Evolutionary conservation across 2,329 filamentous ascomycete genomes (phyloP).

Genomic region (Colletotrichum gloeosporioides): DNA sequence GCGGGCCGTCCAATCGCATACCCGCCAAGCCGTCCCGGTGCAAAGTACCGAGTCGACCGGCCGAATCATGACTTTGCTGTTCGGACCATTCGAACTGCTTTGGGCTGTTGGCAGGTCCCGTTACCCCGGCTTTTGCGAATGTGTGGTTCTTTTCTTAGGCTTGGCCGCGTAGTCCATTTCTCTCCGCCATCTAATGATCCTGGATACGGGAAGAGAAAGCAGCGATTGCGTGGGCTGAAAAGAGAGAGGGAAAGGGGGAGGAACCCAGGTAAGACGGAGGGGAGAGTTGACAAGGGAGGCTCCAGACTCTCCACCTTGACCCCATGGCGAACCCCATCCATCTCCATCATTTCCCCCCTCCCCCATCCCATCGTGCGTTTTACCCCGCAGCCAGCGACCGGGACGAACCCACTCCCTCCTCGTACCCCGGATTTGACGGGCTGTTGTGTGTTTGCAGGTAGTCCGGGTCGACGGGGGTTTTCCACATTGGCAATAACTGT

Average conservation of each 20-base stretch:
- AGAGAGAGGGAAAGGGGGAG: background rate
- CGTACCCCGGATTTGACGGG: conserved; percentile 9
- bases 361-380: background rate
- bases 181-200: background rate
- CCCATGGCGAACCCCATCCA: background rate
- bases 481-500: background rate
- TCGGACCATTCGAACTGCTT: background rate
- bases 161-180: background rate
- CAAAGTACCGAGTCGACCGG: conserved; percentile 12
- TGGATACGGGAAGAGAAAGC: background rate
- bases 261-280: background rate
- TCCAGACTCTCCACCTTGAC: background rate
- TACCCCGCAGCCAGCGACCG: conserved; percentile 13
- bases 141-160: background rate
- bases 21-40: conserved; percentile 16
- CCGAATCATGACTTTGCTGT: background rate
- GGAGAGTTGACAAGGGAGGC: background rate
- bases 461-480: background rate
- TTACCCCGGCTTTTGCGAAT: conserved; percentile 1
- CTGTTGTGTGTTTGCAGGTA: background rate
- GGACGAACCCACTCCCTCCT: conserved; percentile 10
- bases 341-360: background rate
- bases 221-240: background rate
- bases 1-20: conserved; percentile 9
- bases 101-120: background rate